Evolutionary conservation across 1,284 basidiomycete genomes (phyloP).

Genomic region (Irpex rosettiformis): DNA sequence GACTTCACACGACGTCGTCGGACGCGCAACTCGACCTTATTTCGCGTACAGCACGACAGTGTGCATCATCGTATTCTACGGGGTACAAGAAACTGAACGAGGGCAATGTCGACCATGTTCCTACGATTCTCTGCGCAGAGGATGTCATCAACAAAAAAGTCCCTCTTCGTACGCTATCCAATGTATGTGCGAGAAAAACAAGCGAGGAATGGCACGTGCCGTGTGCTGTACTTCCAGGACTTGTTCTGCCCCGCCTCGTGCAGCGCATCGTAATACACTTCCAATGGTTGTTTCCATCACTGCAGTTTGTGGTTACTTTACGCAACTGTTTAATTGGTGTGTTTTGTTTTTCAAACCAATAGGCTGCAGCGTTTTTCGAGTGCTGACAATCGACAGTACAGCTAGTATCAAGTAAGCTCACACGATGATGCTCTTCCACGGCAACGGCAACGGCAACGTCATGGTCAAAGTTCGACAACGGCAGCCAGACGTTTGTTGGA

Average conservation of each 20-base stretch:
- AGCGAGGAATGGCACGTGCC: too few species aligned
- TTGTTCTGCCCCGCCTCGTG: background rate
- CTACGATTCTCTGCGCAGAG: background rate
- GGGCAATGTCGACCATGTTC: background rate
- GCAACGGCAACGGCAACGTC: background rate
- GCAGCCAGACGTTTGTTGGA: background rate
- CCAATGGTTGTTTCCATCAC: background rate
- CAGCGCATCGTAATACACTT: background rate
- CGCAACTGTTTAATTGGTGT: background rate
- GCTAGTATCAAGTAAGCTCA: background rate
- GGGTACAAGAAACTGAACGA: background rate
- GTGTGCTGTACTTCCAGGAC: background rate
- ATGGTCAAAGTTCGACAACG: background rate
- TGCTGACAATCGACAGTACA: background rate
- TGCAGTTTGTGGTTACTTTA: background rate
- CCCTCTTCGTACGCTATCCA: background rate
- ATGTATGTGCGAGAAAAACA: too few species aligned
- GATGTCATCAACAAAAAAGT: background rate
- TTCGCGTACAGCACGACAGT: background rate
- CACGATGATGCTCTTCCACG: background rate
- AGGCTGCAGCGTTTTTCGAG: too few species aligned
- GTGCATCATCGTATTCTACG: background rate
- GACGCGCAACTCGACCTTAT: background rate
- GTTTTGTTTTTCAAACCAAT: background rate
- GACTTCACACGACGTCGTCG: background rate